Evolutionary conservation across 805 yeast species (phyloP), one percentile per base, ranked within the genome.

Genomic region (Yamadazyma insecticola): DNA sequence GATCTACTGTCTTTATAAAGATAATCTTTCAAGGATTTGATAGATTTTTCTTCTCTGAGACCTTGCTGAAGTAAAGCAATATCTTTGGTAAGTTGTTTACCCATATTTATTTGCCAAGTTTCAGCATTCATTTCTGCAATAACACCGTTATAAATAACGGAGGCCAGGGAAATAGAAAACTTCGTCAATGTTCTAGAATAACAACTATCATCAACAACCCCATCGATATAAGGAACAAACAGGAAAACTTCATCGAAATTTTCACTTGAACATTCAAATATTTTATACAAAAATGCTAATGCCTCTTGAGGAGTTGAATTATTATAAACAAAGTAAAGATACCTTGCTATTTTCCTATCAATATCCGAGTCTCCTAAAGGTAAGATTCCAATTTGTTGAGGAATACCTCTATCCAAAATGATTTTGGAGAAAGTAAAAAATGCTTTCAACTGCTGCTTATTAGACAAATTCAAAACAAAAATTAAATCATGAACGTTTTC

Each of bases 361-460:
- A 40, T 30, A 13, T 55, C 58, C 5, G 41, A 45, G 1, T 50
- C 54, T 6, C 55, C 48, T 2, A 82, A 36, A 0, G 97, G 95
- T n/a, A 90, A 61, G 3, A 90, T 40, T 5, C 97, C 98, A 30
- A 90, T 49, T 53, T 89, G 81, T 41, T 88, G 82, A 0, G 96
- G 85, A 12, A 83, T 67, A 1, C 76, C 75, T 25, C 74, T 70
- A 9, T 69, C 63, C n/a, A 77, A 46, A 2, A 77, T 60, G 2
- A 72, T 53, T 16, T 67, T 63, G 2, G 80, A 45, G 20, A 77
- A 60, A 6, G 79, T 62, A 13, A 71, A 55, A 17, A 79, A 52
- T 2, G 70, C 73, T 12, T 60, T 50, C 13, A 80, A 45, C 36
- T 83, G 81, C 2, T 61, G 57, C 10, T 61, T 59, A 39, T 76